These are phyloP conservation scores for Luzula sylvatica DNA, from an alignment of 176 grass and related monocot genomes.

Conservation along the genomic window DNA sequence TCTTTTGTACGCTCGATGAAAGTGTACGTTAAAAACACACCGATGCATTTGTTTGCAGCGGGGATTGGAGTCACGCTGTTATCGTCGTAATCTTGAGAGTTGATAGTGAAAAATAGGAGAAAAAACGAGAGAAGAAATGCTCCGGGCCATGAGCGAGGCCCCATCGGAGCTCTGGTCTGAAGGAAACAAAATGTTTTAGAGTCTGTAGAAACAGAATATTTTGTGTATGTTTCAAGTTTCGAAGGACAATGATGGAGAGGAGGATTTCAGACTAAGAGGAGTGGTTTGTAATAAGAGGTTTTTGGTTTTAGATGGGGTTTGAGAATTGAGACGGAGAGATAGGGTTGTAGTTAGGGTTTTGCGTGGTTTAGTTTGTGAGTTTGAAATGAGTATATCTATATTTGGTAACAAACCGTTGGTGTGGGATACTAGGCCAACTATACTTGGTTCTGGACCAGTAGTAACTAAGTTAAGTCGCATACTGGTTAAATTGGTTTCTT, in stretches of 20 bases:
- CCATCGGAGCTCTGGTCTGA: constrained; percentile 11
- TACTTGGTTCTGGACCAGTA: neutral
- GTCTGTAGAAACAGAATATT: constrained; percentile 10
- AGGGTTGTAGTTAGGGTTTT: constrained; percentile 16
- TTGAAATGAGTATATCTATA: constrained; percentile 11
- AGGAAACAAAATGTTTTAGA: neutral
- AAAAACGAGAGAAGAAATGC: constrained; percentile 4
- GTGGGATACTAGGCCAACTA: neutral
- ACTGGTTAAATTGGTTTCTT: too few relatives aligned
- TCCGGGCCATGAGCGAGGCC: constrained; percentile 17
- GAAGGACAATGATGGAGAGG: constrained; percentile 21
- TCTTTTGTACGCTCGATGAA: constrained; percentile 76
- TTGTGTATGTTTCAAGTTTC: constrained; percentile 44
- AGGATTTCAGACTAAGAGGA: too few relatives aligned
- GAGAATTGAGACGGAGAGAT: neutral
- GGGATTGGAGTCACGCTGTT: constrained; percentile 18
- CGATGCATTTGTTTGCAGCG: constrained; percentile 66
- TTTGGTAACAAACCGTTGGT: constrained; percentile 7
- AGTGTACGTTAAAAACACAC: constrained; percentile 78
- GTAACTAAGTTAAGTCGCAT: too few relatives aligned
- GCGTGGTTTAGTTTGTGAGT: neutral
- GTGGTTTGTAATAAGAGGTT: constrained; percentile 40
- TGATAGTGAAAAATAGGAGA: neutral
- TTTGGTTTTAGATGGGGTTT: constrained; percentile 26
- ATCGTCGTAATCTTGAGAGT: constrained; percentile 42